These are phyloP conservation scores for Naganishia onofrii DNA, from an alignment of 768 basidiomycete species.

Conservation along the genomic window DNA sequence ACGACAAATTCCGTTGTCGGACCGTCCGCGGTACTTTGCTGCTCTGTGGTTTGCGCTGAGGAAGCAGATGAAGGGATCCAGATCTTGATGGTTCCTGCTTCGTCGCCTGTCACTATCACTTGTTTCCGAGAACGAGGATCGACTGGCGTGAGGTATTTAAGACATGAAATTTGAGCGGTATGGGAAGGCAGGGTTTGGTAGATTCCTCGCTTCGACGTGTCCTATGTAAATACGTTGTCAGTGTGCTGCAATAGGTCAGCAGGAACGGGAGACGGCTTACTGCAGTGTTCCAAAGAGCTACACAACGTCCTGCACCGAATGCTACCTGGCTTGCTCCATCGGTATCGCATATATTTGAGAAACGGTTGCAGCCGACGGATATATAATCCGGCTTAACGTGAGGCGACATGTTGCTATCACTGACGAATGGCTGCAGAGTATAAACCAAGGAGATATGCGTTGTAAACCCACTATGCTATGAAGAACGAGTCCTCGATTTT, in stretches of 20 bases:
- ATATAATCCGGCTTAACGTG: conserved; percentile 38
- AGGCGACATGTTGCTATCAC: not conserved
- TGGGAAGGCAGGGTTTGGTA: conserved; percentile 73
- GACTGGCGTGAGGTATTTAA: conserved; percentile 61
- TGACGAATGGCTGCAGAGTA: too few species aligned
- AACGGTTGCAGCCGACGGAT: conserved; percentile 48
- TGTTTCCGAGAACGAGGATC: not conserved
- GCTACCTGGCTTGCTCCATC: conserved; percentile 55
- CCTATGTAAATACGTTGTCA: conserved; percentile 51
- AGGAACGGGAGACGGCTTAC: conserved; percentile 50
- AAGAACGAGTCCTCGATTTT: not conserved
- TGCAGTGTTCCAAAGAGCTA: conserved; percentile 63
- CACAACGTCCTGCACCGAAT: conserved; percentile 60
- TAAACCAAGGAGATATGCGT: too few species aligned
- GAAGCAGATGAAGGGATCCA: conserved; percentile 57
- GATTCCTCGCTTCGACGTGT: conserved; percentile 60
- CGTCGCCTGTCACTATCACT: conserved; percentile 69
- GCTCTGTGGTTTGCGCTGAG: conserved; percentile 33
- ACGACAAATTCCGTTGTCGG: conserved; percentile 26
- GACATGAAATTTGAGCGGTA: conserved; percentile 68
- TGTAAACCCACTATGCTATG: not conserved
- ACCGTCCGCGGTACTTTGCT: not conserved
- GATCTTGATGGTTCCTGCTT: conserved; percentile 64
- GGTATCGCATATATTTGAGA: conserved; percentile 44
- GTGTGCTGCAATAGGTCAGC: not conserved